phyloP scores from a whole-genome alignment of 1,139 yeast genomes.

The Williopsis jadinii region DNA sequence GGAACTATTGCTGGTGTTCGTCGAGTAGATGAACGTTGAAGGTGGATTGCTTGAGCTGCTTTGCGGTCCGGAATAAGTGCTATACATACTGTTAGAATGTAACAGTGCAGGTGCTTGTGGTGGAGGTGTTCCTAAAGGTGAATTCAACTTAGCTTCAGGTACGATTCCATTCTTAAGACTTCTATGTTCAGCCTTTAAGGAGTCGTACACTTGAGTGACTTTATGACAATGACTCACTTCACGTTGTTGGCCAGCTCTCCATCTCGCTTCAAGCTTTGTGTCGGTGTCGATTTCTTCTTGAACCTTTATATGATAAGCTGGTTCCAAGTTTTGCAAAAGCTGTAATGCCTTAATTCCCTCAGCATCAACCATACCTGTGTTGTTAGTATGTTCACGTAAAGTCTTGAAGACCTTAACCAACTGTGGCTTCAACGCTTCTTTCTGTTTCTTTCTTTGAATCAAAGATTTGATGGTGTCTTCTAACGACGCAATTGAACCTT shows the following conservation, averaged over 20 bases:
- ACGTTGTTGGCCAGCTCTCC: conserved; percentile 27
- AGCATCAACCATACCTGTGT: conserved; percentile 26
- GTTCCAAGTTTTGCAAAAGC: conserved; percentile 21
- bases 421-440: conserved; percentile 24
- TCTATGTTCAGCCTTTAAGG: conserved; percentile 8
- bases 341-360: conserved; percentile 26
- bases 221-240: conserved; percentile 21
- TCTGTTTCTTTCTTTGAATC: conserved; percentile 23
- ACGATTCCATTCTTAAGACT: conserved; percentile 10
- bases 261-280: conserved; percentile 27
- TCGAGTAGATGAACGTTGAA: not conserved
- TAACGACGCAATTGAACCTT: conserved; percentile 24
- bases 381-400: conserved; percentile 24
- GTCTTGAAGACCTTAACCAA: conserved; percentile 23
- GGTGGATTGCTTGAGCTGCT: conserved; percentile 1
- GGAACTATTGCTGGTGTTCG: not conserved
- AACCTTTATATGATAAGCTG: conserved; percentile 24
- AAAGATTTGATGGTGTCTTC: conserved; percentile 35
- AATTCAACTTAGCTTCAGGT: conserved; percentile 1
- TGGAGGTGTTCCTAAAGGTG: conserved; percentile 1
- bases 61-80: conserved; percentile 1
- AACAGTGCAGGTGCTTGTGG: not conserved
- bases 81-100: not conserved
- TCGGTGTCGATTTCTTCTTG: conserved; percentile 25
- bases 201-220: conserved; percentile 10